A percentile compares a stretch with the other conserved stretches of the same genome.
Conservation (phyloP, 2,329 filamentous ascomycete species). For the Zymoseptoria pseudotritici region DNA sequence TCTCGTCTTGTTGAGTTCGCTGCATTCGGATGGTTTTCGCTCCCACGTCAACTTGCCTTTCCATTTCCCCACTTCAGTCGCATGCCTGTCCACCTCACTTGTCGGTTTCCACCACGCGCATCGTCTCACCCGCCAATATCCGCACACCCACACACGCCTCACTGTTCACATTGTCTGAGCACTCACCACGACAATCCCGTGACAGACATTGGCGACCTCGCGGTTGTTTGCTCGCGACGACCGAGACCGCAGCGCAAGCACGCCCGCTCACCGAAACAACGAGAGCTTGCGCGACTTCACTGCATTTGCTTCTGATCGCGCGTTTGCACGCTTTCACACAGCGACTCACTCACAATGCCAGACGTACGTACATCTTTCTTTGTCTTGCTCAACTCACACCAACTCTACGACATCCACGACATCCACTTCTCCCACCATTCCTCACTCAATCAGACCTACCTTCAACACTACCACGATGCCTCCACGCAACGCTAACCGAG, state of each 20-base stretch:
- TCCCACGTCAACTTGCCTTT: not conserved
- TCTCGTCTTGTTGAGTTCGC: not conserved
- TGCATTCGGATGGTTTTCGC: not conserved
- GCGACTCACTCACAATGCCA: not conserved
- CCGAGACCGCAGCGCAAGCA: not conserved
- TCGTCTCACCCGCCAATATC: not conserved
- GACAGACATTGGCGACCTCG: not conserved
- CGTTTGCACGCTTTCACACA: not conserved
- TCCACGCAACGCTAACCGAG: constrained; percentile 3
- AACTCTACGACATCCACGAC: not conserved
- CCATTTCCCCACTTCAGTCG: not conserved
- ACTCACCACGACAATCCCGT: not conserved
- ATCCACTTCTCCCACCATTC: not conserved
- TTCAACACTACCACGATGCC: constrained; percentile 3
- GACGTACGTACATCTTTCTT: not conserved
- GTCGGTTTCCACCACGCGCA: not conserved
- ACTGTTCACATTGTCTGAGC: not conserved
- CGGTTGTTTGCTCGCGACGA: not conserved
- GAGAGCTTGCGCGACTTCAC: not conserved
- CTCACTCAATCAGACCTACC: not conserved
- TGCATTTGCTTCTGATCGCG: not conserved
- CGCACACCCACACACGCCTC: not conserved
- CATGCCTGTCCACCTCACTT: not conserved
- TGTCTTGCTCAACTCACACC: constrained; percentile 1
- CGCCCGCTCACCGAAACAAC: not conserved